Percentiles rank a stretch among this genome's conserved stretches.
phyloP scores from a whole-genome alignment of 2,329 filamentous ascomycete genomes.

The Fusarium sp. region DNA sequence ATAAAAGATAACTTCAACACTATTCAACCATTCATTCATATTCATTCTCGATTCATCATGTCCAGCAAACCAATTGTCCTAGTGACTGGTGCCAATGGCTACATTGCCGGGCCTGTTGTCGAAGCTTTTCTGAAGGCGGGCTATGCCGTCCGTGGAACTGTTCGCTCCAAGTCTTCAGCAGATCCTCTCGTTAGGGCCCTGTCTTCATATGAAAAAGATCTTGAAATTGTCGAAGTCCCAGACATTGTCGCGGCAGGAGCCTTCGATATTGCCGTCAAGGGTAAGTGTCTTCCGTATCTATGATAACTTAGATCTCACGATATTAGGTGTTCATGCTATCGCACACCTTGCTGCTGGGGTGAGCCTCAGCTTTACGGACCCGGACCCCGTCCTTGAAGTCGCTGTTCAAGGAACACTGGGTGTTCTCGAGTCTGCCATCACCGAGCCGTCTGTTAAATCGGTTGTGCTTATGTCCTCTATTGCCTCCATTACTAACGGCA shows the following conservation, averaged over 20 bases:
- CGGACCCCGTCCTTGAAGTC: slow-evolving; percentile 35
- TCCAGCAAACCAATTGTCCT: slow-evolving; percentile 45
- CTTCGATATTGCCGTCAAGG: slow-evolving; percentile 52
- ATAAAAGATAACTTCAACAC: background rate
- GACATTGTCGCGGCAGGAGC: slow-evolving; percentile 51
- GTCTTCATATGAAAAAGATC: slow-evolving; percentile 34
- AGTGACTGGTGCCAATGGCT: slow-evolving; percentile 56
- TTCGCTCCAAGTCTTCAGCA: slow-evolving; percentile 47
- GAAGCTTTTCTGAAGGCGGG: slow-evolving; percentile 52
- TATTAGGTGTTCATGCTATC: slow-evolving; percentile 37
- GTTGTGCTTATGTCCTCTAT: slow-evolving; percentile 44
- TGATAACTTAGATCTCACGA: background rate
- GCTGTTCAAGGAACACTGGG: slow-evolving; percentile 35
- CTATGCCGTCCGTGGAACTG: slow-evolving; percentile 54
- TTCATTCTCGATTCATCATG: slow-evolving; percentile 22
- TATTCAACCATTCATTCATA: background rate
- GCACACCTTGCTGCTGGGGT: slow-evolving; percentile 40
- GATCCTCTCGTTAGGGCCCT: slow-evolving; percentile 33
- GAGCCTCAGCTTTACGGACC: slow-evolving; percentile 36
- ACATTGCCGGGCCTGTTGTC: slow-evolving; percentile 53
- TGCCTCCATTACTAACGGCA: slow-evolving; percentile 22
- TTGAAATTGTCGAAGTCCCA: slow-evolving; percentile 47
- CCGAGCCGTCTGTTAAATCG: slow-evolving; percentile 38
- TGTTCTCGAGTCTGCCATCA: slow-evolving; percentile 38
- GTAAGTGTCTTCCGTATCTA: background rate